These are phyloP conservation scores for Fusarium sp. DNA, from an alignment of 2,329 filamentous ascomycete species.

Conservation along the genomic window DNA sequence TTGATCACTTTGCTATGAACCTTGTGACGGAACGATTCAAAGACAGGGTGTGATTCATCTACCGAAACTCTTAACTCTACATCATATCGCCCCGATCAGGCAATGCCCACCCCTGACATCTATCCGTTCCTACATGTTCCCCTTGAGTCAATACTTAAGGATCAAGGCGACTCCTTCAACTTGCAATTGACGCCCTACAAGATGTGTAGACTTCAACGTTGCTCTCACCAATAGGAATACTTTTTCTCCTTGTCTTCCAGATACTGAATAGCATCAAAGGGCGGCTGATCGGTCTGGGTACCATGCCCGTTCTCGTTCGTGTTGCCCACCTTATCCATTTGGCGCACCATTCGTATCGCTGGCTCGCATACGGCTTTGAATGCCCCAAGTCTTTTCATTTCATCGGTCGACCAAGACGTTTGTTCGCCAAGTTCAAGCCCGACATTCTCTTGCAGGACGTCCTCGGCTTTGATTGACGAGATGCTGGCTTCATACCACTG, in stretches of 20 bases:
- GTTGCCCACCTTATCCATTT: constrained; percentile 49
- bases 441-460: constrained; percentile 43
- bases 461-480: constrained; percentile 36
- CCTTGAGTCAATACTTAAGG: neutral
- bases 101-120: neutral
- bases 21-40: neutral
- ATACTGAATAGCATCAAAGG: constrained; percentile 14
- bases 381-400: constrained; percentile 36
- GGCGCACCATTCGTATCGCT: constrained; percentile 46
- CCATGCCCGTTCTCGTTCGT: constrained; percentile 45
- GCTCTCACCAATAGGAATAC: constrained; percentile 36
- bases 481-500: constrained; percentile 49
- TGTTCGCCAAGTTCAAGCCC: constrained; percentile 44
- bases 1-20: neutral
- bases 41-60: neutral
- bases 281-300: constrained; percentile 5
- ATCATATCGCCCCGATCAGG: neutral
- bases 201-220: neutral
- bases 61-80: neutral
- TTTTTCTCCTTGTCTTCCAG: constrained; percentile 4
- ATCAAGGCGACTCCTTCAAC: no score
- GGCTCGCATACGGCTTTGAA: constrained; percentile 46
- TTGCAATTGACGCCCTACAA: neutral
- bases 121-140: neutral
- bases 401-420: constrained; percentile 41